Conservation (phyloP, 257 asterid species). For the Jaltomata sinuosa region DNA sequence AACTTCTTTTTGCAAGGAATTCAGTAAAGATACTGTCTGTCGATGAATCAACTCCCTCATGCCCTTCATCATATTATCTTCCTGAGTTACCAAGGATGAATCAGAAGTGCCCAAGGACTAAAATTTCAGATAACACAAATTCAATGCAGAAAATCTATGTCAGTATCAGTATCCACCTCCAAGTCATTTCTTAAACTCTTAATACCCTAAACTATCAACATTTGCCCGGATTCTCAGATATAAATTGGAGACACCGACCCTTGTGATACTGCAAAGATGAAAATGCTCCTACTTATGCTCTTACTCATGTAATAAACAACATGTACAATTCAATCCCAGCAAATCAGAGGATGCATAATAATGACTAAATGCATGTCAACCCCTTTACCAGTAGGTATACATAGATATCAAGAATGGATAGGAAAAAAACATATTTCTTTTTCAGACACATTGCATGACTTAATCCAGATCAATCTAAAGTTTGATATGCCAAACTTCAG, state of each 20-base stretch:
- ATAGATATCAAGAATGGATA: background rate
- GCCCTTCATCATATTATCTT: constrained; percentile 46
- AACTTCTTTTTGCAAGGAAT: constrained; percentile 38
- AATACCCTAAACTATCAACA: background rate
- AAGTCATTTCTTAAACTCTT: background rate
- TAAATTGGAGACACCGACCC: background rate
- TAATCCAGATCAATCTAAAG: background rate
- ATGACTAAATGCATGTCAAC: background rate
- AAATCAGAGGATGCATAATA: background rate
- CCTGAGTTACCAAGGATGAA: constrained; percentile 23
- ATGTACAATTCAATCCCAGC: background rate
- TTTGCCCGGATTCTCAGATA: background rate
- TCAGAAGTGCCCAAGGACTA: constrained; percentile 2
- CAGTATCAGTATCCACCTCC: background rate
- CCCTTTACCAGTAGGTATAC: background rate
- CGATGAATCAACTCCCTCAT: constrained; percentile 40
- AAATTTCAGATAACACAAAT: background rate
- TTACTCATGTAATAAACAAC: background rate
- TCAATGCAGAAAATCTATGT: background rate
- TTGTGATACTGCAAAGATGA: background rate
- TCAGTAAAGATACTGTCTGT: constrained; percentile 42
- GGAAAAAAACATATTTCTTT: background rate
- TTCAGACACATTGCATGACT: background rate
- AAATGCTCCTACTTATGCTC: background rate
- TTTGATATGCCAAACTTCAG: background rate